Conservation (phyloP, 768 basidiomycete species). For the Kwoniella bestiolae region DNA sequence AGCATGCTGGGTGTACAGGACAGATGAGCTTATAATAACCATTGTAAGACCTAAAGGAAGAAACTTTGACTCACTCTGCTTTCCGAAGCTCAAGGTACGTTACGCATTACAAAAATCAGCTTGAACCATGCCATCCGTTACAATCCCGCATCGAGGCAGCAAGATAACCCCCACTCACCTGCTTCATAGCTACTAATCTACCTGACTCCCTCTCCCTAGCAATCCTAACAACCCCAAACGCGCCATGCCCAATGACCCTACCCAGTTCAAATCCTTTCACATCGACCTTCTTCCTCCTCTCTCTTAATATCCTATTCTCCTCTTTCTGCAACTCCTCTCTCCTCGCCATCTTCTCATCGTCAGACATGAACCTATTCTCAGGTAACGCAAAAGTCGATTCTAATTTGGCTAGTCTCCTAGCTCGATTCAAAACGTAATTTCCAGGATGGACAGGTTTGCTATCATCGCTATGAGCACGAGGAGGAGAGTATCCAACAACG, state of each 20-base stretch:
- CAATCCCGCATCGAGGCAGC: too few relatives aligned
- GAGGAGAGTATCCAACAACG: slow-evolving; percentile 58
- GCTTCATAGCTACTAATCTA: slow-evolving; percentile 92
- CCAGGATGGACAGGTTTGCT: slow-evolving; percentile 73
- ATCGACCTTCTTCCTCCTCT: slow-evolving; percentile 78
- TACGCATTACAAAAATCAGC: slow-evolving; percentile 3
- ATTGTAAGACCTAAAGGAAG: too few relatives aligned
- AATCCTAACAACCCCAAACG: slow-evolving; percentile 93
- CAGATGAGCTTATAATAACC: too few relatives aligned
- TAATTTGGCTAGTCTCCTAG: slow-evolving; percentile 81
- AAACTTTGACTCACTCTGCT: slow-evolving; percentile 56
- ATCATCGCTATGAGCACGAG: slow-evolving; percentile 54
- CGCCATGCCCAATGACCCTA: slow-evolving; percentile 94
- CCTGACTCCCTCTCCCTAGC: slow-evolving; percentile 81
- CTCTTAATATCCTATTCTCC: slow-evolving; percentile 87
- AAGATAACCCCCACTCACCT: slow-evolving; percentile 66
- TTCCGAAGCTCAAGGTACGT: slow-evolving; percentile 46
- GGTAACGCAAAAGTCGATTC: slow-evolving; percentile 72
- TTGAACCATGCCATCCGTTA: slow-evolving; percentile 8
- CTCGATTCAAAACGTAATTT: slow-evolving; percentile 81
- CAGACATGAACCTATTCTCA: slow-evolving; percentile 62
- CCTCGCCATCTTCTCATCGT: slow-evolving; percentile 71
- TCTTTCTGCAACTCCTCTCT: slow-evolving; percentile 79
- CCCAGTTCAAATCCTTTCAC: slow-evolving; percentile 83
- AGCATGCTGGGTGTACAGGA: slow-evolving; percentile 71